phyloP scores from a whole-genome alignment of 2,329 filamentous ascomycete genomes.

The Diplodia intermedia region DNA sequence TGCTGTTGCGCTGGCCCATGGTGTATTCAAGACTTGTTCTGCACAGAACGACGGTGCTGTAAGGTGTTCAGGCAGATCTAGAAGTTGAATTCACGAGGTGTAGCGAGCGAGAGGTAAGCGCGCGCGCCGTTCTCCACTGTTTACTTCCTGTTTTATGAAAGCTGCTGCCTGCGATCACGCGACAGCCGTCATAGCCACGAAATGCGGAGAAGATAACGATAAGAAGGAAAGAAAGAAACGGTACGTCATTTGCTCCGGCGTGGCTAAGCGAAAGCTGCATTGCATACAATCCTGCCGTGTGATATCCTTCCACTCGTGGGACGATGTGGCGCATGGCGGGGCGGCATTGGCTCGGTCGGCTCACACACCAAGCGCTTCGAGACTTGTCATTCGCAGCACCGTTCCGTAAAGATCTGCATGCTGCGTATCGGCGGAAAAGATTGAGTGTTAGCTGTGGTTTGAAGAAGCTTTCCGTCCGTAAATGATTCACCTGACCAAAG shows the following conservation, averaged over 20 bases:
- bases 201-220: constrained; percentile 22
- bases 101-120: neutral
- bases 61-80: too few relatives aligned
- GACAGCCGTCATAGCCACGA: neutral
- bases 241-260: constrained; percentile 11
- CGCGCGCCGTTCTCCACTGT: neutral
- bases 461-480: neutral
- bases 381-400: neutral
- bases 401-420: neutral
- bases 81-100: too few relatives aligned
- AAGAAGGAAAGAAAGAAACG: neutral
- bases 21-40: neutral
- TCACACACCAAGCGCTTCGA: neutral
- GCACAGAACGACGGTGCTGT: neutral
- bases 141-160: neutral
- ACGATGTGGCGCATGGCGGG: neutral
- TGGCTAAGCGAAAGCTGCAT: neutral
- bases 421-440: neutral
- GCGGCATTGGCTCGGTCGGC: neutral
- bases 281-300: neutral
- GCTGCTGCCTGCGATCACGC: constrained; percentile 1
- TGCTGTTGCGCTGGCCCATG: constrained; percentile 5
- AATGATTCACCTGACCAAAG: too few relatives aligned
- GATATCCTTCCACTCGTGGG: neutral
- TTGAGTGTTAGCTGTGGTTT: neutral